phyloP scores from a whole-genome alignment of 345 rosid genomes.

The Diplotaxis tenuifolia region DNA sequence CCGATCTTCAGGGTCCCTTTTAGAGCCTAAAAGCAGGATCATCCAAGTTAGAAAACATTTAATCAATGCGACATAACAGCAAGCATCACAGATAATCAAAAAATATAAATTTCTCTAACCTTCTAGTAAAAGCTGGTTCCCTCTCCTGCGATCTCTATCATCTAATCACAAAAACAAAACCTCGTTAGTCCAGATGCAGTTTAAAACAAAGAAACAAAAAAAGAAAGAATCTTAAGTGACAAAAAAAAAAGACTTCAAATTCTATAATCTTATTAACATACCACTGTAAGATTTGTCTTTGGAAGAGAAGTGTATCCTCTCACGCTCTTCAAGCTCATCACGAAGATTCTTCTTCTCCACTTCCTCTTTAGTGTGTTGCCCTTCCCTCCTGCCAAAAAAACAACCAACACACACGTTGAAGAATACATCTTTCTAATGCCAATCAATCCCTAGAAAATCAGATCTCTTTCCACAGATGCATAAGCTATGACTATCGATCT shows the following conservation, averaged over 20 bases:
- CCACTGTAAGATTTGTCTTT: constrained; percentile 76
- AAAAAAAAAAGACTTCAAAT: neutral
- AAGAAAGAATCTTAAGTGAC: neutral
- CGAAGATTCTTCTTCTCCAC: constrained; percentile 78
- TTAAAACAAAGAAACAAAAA: neutral
- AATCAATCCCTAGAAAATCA: neutral
- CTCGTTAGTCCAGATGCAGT: constrained; percentile 7
- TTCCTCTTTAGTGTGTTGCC: constrained; percentile 91
- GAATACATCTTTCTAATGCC: neutral
- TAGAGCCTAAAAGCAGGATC: constrained; percentile 46
- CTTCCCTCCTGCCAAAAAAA: constrained; percentile 64
- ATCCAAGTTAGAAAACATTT: constrained; percentile 28
- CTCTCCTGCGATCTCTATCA: constrained; percentile 85
- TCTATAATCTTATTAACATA: neutral
- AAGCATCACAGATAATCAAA: neutral
- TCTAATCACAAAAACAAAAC: constrained; percentile 41
- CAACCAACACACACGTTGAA: neutral
- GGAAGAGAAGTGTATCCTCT: constrained; percentile 83
- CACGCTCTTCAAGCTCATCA: constrained; percentile 88
- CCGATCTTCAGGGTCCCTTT: constrained; percentile 82
- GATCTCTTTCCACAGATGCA: neutral
- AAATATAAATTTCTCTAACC: constrained; percentile 31
- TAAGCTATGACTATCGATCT: neutral
- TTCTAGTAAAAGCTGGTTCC: constrained; percentile 75
- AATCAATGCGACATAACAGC: constrained; percentile 7